phyloP scores from a whole-genome alignment of 129 eudicot genomes.

The Tagetes patula region DNA sequence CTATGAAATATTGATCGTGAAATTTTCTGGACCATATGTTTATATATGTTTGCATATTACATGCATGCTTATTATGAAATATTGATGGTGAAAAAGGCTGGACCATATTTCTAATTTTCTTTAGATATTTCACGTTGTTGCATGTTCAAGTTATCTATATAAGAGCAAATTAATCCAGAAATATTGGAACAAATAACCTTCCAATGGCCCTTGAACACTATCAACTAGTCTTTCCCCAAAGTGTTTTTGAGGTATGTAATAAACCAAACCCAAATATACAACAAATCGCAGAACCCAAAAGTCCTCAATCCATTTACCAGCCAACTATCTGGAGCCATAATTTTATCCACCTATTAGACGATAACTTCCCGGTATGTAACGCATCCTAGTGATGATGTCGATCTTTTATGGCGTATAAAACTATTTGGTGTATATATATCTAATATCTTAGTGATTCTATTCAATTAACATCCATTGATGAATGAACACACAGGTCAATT shows the following conservation, averaged over 20 bases:
- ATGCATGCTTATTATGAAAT: no score
- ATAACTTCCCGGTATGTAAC: slow-evolving; percentile 1
- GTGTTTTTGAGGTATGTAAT: neutral
- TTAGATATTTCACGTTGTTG: no score
- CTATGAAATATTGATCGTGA: no score
- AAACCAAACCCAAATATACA: no score
- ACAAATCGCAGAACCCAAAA: no score
- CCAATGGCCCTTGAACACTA: neutral
- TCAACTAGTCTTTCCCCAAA: neutral
- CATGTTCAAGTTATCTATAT: no score
- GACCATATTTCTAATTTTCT: no score
- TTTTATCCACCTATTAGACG: slow-evolving; percentile 20
- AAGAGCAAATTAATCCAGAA: no score
- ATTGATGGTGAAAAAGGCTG: no score
- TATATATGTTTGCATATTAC: no score
- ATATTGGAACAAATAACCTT: neutral
- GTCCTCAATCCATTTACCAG: slow-evolving; percentile 18
- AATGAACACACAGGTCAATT: neutral
- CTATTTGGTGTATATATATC: neutral
- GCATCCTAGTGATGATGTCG: no score
- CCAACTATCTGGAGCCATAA: slow-evolving; percentile 25
- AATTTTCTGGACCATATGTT: no score
- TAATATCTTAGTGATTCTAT: neutral
- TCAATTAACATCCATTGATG: neutral
- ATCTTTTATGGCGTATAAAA: neutral